phyloP scores from a whole-genome alignment of 2,329 filamentous ascomycete genomes.

The Diaporthe citrichinensis region DNA sequence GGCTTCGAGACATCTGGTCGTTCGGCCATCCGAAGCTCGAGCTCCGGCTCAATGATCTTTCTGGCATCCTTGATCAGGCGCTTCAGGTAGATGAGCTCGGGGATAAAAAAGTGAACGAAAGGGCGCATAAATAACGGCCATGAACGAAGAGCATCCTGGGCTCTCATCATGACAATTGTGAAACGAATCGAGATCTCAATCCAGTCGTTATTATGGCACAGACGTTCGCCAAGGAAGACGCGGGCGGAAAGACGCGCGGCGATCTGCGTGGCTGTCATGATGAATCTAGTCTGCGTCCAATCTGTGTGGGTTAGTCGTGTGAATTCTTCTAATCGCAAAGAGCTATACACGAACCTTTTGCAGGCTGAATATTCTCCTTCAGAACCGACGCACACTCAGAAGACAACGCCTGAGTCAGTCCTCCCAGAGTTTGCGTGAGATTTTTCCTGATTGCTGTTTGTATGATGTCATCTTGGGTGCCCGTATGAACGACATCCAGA shows the following conservation, averaged over 20 bases:
- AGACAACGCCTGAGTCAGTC: neutral
- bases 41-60: constrained; percentile 48
- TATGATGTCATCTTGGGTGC: constrained; percentile 9
- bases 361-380: neutral
- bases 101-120: constrained; percentile 53
- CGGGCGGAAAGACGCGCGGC: constrained; percentile 63
- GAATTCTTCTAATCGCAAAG: neutral
- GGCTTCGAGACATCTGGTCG: neutral
- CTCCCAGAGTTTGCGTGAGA: constrained; percentile 2
- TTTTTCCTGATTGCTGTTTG: constrained; percentile 1
- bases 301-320: neutral
- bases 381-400: neutral
- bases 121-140: neutral
- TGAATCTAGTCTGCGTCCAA: constrained; percentile 4
- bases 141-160: neutral
- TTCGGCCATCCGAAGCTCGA: neutral
- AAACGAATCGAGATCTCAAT: constrained; percentile 29
- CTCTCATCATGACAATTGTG: constrained; percentile 6
- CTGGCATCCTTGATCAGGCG: constrained; percentile 54
- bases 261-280: constrained; percentile 46
- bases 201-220: constrained; percentile 13
- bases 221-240: constrained; percentile 10
- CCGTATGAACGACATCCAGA: neutral
- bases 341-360: neutral
- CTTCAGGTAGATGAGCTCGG: constrained; percentile 50